Base-by-base conservation (phyloP, 139 green algal species). In the Chlorella sp. region DNA sequence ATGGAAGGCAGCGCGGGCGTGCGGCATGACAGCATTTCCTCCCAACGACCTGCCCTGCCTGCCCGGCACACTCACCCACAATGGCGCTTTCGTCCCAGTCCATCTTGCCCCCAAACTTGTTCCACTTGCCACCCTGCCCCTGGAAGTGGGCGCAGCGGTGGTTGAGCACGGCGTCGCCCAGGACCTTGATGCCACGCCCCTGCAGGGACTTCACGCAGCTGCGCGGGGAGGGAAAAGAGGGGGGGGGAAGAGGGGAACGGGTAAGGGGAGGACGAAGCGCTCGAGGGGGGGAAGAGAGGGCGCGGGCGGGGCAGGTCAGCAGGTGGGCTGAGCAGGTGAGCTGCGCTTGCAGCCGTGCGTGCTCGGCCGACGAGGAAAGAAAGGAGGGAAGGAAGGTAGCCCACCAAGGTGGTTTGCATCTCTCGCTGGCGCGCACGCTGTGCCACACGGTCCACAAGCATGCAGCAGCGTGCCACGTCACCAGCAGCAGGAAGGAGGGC, bases 151-250 rank as follows among this genome's bases (percentile, higher is more conserved):
- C 96, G 85, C 96, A 98, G 48, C 97, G 91, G 91, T 99, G 97
- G 92, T 99, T 99, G 91, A 99, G 96, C 37, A 99, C 97, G 32
- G 98, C 98, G 94, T 99, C 97, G 5, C 96, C 97, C 7, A 99
- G 92, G 82, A 94, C 93, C 81, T 98, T 98, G 87, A 99, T 94
- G 84, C 92, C 91, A 9, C 79, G 88, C 19, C 95, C 89, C 75
- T 95, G 90, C 73, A 98, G 93, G 26, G 57, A 28, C 0, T 40
- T 26, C 42, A 90, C 83, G 81, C 83, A 97, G 96, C 69, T 84
- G 79, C 79, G 22, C 64, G 64, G 64, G 48, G 64, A 26, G 64
- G 64, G n/a, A n/a, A n/a, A n/a, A n/a, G n/a, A n/a, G 64, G 21
- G 64, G 11, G 64, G 64, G 64, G 64, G 64, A 9, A 71, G 64